Evolutionary conservation across 805 yeast genomes (phyloP), one percentile per base, ranked within the genome.

Genomic region (Candida khao-thaluensis): DNA sequence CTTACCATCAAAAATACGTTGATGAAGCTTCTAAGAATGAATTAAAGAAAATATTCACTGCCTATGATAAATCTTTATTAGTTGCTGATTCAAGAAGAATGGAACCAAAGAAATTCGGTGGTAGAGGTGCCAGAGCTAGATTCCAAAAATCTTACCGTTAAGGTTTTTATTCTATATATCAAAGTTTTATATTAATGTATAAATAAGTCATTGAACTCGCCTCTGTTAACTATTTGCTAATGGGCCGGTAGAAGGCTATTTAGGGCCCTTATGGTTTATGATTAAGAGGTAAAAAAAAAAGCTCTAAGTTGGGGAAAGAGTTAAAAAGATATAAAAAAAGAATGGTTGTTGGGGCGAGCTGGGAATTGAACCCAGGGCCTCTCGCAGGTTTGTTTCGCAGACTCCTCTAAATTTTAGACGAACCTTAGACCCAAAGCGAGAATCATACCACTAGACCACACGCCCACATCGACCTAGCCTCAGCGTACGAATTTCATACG

Each of bases 21-120:
- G 99, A 93, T 69, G 99, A 93, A 82, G 96, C 95, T 73, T 85
- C 96, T 64, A 93, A 93, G 87, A 91, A 91, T 80, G 98, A 91
- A 80, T 84, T 93, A 74, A 93, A 93, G 95, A 90, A 89, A 81
- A 84, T 95, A 64, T 88, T 90, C 79, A 81, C 91, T 57, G 69
- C 95, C 66, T 95, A 90, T 84, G 99, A 93, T 91, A 90, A 96
- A 83, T 88, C 98, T 73, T 85, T 93, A 73, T 85, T 93, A 79
- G 93, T 93, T 74, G 98, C 99, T 65, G 99, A 93, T 76, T 80
- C 97, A 64, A 89, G 99, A 86, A 91, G 95, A 85, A 84, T 90
- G 85, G 99, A 93, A 82, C 99, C 99, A 84, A 93, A 93, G 97
- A 93, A 93, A 83, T 93, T 93, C 82, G 99, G 99, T 82, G 99